These are phyloP conservation scores for Talaromyces amestolkiae DNA, from an alignment of 2,329 filamentous ascomycete species.

Conservation along the genomic window DNA sequence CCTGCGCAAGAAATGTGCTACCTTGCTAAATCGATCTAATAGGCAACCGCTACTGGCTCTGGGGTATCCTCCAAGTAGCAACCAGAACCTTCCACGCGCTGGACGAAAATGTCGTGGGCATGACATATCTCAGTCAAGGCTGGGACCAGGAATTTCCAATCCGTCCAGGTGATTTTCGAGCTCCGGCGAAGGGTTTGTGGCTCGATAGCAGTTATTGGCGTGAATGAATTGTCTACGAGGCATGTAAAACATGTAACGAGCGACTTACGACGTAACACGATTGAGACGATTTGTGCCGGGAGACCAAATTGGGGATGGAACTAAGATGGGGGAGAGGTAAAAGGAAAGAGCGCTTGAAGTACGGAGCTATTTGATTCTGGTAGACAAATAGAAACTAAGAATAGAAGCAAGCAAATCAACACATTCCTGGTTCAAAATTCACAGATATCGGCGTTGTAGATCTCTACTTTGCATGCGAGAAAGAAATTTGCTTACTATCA, in stretches of 20 bases:
- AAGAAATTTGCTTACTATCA: not conserved
- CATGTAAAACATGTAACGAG: too few relatives aligned
- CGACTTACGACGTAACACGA: not conserved
- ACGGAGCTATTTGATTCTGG: not conserved
- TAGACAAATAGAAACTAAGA: not conserved
- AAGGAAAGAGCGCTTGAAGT: not conserved
- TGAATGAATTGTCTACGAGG: not conserved
- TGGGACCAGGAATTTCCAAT: constrained; percentile 13
- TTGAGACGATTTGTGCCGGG: not conserved
- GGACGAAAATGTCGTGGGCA: not conserved
- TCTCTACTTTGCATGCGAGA: not conserved
- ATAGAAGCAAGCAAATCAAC: not conserved
- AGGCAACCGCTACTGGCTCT: constrained; percentile 11
- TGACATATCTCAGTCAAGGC: not conserved
- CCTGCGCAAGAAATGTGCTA: not conserved
- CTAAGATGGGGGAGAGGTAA: not conserved
- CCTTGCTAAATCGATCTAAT: not conserved
- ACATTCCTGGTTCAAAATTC: too few relatives aligned
- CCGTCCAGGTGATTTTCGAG: constrained; percentile 1
- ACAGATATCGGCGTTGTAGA: not conserved
- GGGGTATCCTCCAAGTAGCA: not conserved
- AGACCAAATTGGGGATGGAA: not conserved
- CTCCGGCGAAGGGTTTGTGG: not conserved
- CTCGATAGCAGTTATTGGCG: not conserved
- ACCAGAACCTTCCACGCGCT: not conserved